These are phyloP conservation scores for Alternaria tenuissima DNA, from an alignment of 2,329 filamentous ascomycete species.

Conservation along the genomic window DNA sequence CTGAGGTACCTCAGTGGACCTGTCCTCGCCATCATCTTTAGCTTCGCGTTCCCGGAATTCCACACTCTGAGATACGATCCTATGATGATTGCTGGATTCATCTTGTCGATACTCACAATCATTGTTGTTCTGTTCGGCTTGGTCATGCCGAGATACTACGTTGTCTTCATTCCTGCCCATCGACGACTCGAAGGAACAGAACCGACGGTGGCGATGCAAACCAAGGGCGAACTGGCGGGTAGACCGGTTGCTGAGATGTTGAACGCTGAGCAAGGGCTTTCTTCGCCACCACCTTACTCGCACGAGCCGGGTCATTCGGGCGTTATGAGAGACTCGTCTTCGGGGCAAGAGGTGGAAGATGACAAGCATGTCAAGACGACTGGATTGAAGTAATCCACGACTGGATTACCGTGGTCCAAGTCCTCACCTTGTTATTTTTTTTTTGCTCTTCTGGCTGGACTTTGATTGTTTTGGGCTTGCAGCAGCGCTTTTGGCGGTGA, in stretches of 20 bases:
- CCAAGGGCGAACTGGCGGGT: constrained; percentile 37
- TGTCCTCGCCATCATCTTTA: constrained; percentile 46
- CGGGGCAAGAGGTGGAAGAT: constrained; percentile 9
- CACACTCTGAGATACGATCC: constrained; percentile 42
- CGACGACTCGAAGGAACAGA: constrained; percentile 58
- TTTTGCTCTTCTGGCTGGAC: neutral
- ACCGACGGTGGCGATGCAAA: constrained; percentile 38
- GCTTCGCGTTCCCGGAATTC: constrained; percentile 47
- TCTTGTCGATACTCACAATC: constrained; percentile 48
- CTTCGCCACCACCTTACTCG: neutral
- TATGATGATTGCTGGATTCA: constrained; percentile 49
- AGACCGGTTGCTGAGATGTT: constrained; percentile 22
- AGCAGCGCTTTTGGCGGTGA: neutral
- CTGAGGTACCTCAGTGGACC: constrained; percentile 46
- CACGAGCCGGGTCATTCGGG: neutral
- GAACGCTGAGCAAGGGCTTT: constrained; percentile 16
- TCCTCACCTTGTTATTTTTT: neutral
- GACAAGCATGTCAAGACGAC: constrained; percentile 14
- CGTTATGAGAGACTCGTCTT: constrained; percentile 11
- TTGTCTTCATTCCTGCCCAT: constrained; percentile 60
- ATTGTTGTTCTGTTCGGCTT: constrained; percentile 59
- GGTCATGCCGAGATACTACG: constrained; percentile 63
- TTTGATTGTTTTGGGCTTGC: neutral
- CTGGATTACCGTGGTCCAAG: no score
- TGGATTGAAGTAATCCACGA: neutral